Base-by-base conservation (phyloP, 2,329 filamentous ascomycete species). In the Emergomyces orientalis region DNA sequence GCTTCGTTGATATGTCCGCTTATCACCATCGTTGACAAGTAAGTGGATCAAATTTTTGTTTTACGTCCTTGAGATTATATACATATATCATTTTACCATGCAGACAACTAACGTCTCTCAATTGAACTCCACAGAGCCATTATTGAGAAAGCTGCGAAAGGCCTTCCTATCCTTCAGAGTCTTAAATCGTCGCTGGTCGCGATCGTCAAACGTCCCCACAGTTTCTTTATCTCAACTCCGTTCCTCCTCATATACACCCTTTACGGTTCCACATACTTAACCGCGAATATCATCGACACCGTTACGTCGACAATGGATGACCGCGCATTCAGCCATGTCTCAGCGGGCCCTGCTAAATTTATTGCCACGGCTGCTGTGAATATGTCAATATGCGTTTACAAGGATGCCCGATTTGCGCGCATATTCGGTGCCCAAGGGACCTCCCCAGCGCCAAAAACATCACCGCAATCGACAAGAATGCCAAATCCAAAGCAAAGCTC, bases 1-100 rank as follows among this genome's bases (percentile, higher is more conserved):
- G 90, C 88, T 1, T 83, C 82, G 7, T 78, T 94, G 65, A 88
- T 96, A 57, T 90, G 91, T 62, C 91, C 92, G 1, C 73, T 95
- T 47, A 93, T 96, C 66, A 89, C 88, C 45, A 88, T 94, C 67
- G 94, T 97, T 75, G 91, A 96, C 75, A 86, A 88, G 89, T 92
- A 78, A 64, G 78, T 70, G 25, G n/a, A 60, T 34, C 13, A 22
- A 37, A 47, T 19, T 30, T 47, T n/a, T 43, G 27, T 22, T 43
- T 25, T 13, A 43, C 32, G 37, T 43, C 47, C 32, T 47, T 3
- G 7, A 22, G 45, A 39, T 17, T 27, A 54, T 8, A 45, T 32
- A 9, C 13, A 25, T 41, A 54, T 25, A 52, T 27, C 30, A 55
- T 37, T 37, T 9, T 37, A 37, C n/a, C 45, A n/a, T 41, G 34